phyloP scores from a whole-genome alignment of 2,329 filamentous ascomycete species.

The Pleoardoris graminearum region DNA sequence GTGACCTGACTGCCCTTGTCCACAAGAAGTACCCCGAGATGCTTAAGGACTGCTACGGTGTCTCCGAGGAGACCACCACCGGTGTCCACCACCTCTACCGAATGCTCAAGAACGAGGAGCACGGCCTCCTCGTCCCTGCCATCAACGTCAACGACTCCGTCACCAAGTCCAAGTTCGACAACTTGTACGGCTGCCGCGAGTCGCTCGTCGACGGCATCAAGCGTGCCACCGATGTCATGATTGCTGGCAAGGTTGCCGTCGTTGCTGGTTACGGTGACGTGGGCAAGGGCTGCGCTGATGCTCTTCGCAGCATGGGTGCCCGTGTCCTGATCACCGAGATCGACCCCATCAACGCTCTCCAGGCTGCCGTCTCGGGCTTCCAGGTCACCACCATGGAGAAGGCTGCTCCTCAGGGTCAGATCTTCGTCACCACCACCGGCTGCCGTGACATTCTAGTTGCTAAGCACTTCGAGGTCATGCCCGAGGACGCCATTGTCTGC shows the following conservation, averaged over 20 bases:
- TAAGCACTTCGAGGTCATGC: constrained; percentile 92
- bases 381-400: constrained; percentile 98
- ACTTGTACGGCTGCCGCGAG: constrained; percentile 99
- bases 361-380: constrained; percentile 96
- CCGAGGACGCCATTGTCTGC: constrained; percentile 98
- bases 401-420: constrained; percentile 84
- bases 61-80: constrained; percentile 99
- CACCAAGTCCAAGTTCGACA: constrained; percentile 99
- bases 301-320: constrained; percentile 95
- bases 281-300: constrained; percentile 96
- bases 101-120: constrained; percentile 78
- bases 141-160: constrained; percentile 99
- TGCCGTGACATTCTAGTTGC: constrained; percentile 97
- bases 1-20: constrained; percentile 93
- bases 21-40: constrained; percentile 98
- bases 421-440: constrained; percentile 98
- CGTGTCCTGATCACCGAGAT: constrained; percentile 96
- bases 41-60: constrained; percentile 97
- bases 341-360: constrained; percentile 98
- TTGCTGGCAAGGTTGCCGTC: constrained; percentile 97
- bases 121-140: constrained; percentile 80
- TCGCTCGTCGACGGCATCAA: constrained; percentile 99
- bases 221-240: constrained; percentile 99
- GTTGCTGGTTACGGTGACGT: constrained; percentile 99
- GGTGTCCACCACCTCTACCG: constrained; percentile 99